phyloP scores from a whole-genome alignment of 163 green algal genomes.

The Scenedesmus sp. region DNA sequence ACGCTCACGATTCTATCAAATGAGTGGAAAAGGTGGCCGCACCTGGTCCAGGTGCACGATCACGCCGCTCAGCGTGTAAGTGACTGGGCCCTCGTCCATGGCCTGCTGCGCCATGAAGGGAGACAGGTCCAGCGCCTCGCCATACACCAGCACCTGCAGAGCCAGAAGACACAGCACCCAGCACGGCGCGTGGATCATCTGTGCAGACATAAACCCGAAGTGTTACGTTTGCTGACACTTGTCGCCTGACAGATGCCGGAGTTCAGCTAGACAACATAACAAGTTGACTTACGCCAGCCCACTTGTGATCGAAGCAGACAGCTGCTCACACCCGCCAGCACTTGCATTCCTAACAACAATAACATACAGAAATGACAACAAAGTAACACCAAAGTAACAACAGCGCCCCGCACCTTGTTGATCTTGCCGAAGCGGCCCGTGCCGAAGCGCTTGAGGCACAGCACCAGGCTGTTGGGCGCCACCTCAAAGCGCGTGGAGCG shows the following conservation, averaged over 20 bases:
- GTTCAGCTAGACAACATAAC: too few relatives aligned
- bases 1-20: too few relatives aligned
- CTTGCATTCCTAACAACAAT: too few relatives aligned
- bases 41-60: conserved; percentile 92
- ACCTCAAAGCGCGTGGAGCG: conserved; percentile 54
- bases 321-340: too few relatives aligned
- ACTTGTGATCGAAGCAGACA: too few relatives aligned
- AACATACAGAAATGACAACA: too few relatives aligned
- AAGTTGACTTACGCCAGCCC: too few relatives aligned
- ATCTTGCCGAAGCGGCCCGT: conserved; percentile 58
- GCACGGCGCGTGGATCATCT: not conserved
- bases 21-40: too few relatives aligned
- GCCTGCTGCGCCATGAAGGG: conserved; percentile 54
- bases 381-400: too few relatives aligned
- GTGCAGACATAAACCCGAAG: too few relatives aligned
- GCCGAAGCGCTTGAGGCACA: conserved; percentile 68
- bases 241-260: too few relatives aligned
- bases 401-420: conserved; percentile 34
- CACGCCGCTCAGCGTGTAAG: conserved; percentile 86
- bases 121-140: conserved; percentile 54
- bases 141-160: conserved; percentile 43
- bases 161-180: not conserved
- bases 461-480: conserved; percentile 63
- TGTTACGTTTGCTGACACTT: too few relatives aligned
- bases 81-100: conserved; percentile 50